Conservation (phyloP, 179 eudicot species). For the Silene coronaria region DNA sequence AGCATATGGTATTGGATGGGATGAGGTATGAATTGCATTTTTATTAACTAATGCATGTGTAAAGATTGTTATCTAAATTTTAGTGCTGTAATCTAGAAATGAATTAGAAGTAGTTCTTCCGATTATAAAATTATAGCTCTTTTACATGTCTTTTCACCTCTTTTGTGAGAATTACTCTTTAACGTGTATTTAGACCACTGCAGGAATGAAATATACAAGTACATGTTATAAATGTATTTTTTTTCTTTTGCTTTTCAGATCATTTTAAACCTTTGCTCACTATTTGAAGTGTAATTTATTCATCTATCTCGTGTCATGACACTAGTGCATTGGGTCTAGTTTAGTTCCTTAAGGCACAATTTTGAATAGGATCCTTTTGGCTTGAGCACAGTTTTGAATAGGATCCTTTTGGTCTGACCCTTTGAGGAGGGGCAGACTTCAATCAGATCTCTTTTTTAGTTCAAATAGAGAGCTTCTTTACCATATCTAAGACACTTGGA, state of each 20-base stretch:
- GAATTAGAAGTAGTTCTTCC: neutral
- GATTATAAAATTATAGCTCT: slow-evolving; percentile 3
- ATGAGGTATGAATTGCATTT: slow-evolving; percentile 59
- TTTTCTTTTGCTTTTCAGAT: neutral
- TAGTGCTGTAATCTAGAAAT: neutral
- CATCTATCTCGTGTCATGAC: neutral
- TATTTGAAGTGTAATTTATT: neutral
- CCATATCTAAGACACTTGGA: neutral
- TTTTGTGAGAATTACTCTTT: neutral
- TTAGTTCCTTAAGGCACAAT: neutral
- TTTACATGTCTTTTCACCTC: neutral
- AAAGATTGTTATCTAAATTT: neutral
- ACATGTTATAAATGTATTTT: neutral
- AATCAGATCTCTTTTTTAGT: neutral
- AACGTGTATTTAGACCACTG: neutral
- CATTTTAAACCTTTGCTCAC: neutral
- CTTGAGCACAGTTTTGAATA: no score
- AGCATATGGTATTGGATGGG: slow-evolving; percentile 99
- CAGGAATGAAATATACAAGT: slow-evolving; percentile 6
- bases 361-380: neutral
- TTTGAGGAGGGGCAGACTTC: neutral
- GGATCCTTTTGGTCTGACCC: neutral
- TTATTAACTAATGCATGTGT: neutral
- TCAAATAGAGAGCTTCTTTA: neutral
- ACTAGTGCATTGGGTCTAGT: neutral